Percentiles rank a stretch among this genome's conserved stretches.
phyloP scores from a whole-genome alignment of 192 early-diverging fungal species.

The Coemansia sp. region DNA sequence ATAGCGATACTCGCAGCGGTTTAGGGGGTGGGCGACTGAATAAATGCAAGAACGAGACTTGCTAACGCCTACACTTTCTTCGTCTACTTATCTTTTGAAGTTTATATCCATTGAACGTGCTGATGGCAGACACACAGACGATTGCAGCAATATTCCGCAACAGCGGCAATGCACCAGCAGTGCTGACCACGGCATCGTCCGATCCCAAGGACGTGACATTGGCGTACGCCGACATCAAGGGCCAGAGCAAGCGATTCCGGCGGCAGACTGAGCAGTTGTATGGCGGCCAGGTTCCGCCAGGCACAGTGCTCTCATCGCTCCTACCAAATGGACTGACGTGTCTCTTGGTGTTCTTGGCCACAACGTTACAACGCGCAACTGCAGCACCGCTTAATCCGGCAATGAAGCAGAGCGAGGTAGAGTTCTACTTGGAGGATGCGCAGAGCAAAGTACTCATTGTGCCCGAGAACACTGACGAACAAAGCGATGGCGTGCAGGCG shows the following conservation, averaged over 20 bases:
- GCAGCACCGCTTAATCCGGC: conserved; percentile 74
- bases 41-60: background rate
- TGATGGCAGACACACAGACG: conserved; percentile 16
- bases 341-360: conserved; percentile 67
- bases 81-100: conserved; percentile 1
- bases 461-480: conserved; percentile 54
- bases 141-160: conserved; percentile 44
- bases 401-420: conserved; percentile 68
- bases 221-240: conserved; percentile 44
- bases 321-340: conserved; percentile 72
- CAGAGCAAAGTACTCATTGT: conserved; percentile 63
- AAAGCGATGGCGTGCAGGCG: conserved; percentile 60
- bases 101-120: background rate
- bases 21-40: background rate
- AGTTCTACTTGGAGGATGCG: conserved; percentile 76
- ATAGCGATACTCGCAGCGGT: background rate
- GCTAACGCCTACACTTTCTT: background rate
- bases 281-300: conserved; percentile 29
- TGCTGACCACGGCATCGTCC: conserved; percentile 49
- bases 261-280: conserved; percentile 26
- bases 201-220: conserved; percentile 31
- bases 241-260: conserved; percentile 45
- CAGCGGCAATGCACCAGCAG: conserved; percentile 23
- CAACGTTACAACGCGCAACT: conserved; percentile 59
- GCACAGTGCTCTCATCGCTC: conserved; percentile 57